phyloP scores from a whole-genome alignment of 2,329 filamentous ascomycete species.

The Penicillium sp. region DNA sequence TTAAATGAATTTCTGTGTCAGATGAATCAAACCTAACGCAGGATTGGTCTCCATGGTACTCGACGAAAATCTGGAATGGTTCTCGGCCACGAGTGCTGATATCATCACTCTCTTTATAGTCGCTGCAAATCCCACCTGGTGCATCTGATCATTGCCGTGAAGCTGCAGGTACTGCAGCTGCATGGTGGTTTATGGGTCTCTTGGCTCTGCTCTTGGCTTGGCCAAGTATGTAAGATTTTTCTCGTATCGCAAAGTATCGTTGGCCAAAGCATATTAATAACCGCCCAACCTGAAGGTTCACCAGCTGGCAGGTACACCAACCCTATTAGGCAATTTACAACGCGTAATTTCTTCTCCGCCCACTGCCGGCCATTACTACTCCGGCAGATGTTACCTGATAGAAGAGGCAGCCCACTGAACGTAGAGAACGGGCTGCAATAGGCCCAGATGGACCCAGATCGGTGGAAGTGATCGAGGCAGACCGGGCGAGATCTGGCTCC shows the following conservation, averaged over 20 bases:
- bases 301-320: too few relatives aligned
- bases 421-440: background rate
- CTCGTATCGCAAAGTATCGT: background rate
- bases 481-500: constrained; percentile 8
- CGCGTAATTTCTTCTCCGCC: constrained; percentile 1
- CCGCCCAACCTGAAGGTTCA: background rate
- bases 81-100: background rate
- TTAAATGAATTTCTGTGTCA: constrained; percentile 3
- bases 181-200: too few relatives aligned
- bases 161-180: background rate
- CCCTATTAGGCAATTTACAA: constrained; percentile 5
- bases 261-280: background rate
- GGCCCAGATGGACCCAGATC: constrained; percentile 5
- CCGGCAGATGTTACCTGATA: background rate
- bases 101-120: background rate
- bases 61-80: background rate
- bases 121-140: background rate
- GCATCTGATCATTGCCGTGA: too few relatives aligned
- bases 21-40: background rate
- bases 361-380: background rate
- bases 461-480: constrained; percentile 8
- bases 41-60: background rate
- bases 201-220: too few relatives aligned
- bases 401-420: background rate
- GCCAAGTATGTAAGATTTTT: background rate